Conservation (phyloP, 2,329 filamentous ascomycete genomes). For the Dendryphion nanum region DNA sequence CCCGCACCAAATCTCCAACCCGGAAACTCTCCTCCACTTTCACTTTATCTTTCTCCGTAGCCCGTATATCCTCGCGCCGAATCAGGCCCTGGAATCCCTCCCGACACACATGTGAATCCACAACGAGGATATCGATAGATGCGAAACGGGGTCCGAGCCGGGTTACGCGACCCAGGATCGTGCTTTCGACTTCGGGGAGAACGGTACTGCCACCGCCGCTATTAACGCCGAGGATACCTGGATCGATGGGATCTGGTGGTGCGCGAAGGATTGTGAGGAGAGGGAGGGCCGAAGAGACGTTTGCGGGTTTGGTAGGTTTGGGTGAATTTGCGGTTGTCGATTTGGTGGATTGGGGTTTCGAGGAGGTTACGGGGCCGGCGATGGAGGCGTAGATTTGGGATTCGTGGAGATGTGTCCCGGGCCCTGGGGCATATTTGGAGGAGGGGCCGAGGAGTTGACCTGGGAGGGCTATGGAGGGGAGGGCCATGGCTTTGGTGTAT, state of each 20-base stretch:
- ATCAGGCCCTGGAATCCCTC: conserved; percentile 85
- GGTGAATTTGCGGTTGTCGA: conserved; percentile 52
- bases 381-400: conserved; percentile 78
- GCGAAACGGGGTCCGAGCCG: conserved; percentile 84
- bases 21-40: conserved; percentile 88
- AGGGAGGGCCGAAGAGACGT: conserved; percentile 36
- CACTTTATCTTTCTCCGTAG: conserved; percentile 93
- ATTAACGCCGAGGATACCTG: conserved; percentile 18
- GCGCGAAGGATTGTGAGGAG: conserved; percentile 37
- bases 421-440: conserved; percentile 67
- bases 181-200: conserved; percentile 76
- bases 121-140: conserved; percentile 79
- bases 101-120: conserved; percentile 64
- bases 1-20: conserved; percentile 87
- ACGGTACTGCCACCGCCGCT: conserved; percentile 60
- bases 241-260: conserved; percentile 9
- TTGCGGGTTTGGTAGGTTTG: conserved; percentile 55
- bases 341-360: conserved; percentile 19
- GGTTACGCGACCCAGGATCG: conserved; percentile 81
- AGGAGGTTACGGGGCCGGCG: conserved; percentile 62
- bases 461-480: conserved; percentile 64
- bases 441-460: conserved; percentile 75
- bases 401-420: conserved; percentile 80
- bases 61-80: conserved; percentile 84
- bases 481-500: conserved; percentile 25